Conservation (phyloP, 805 yeast species). For the Osmozyma mogii region DNA sequence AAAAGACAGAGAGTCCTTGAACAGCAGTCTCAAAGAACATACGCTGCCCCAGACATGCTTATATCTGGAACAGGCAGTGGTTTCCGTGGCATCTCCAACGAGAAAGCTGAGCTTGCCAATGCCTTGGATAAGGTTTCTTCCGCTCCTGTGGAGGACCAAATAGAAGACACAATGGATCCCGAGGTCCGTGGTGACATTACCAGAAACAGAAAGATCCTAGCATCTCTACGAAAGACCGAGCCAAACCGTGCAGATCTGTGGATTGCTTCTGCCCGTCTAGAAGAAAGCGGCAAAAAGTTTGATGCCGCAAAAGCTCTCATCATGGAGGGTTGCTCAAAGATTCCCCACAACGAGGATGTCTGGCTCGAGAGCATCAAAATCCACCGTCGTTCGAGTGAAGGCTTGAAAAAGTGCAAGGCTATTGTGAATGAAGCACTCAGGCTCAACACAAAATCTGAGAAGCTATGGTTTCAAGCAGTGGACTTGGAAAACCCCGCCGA, state of each 20-base stretch:
- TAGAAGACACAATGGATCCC: slow-evolving; percentile 10
- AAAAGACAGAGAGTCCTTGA: slow-evolving; percentile 60
- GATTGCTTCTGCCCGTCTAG: slow-evolving; percentile 81
- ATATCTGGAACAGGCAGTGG: slow-evolving; percentile 24
- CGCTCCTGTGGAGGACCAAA: too few species aligned
- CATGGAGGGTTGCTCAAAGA: slow-evolving; percentile 63
- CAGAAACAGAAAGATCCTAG: slow-evolving; percentile 51
- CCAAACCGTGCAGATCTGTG: slow-evolving; percentile 72
- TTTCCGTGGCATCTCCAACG: slow-evolving; percentile 10
- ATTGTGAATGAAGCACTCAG: slow-evolving; percentile 62
- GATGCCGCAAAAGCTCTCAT: slow-evolving; percentile 53
- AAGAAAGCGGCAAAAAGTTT: slow-evolving; percentile 52
- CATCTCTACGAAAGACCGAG: slow-evolving; percentile 62
- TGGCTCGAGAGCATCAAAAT: slow-evolving; percentile 80
- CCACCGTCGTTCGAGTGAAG: slow-evolving; percentile 37
- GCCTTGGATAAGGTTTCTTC: too few species aligned
- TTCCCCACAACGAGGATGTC: slow-evolving; percentile 60
- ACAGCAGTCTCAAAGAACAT: slow-evolving; percentile 58
- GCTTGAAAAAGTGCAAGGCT: slow-evolving; percentile 39
- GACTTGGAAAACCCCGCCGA: slow-evolving; percentile 53
- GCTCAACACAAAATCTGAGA: slow-evolving; percentile 45
- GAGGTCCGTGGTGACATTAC: slow-evolving; percentile 35
- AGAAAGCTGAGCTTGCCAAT: not conserved
- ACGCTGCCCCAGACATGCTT: slow-evolving; percentile 76
- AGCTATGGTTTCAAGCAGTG: slow-evolving; percentile 67